Conservation (phyloP, 1,284 basidiomycete species). For the Austropuccinia psidii region DNA sequence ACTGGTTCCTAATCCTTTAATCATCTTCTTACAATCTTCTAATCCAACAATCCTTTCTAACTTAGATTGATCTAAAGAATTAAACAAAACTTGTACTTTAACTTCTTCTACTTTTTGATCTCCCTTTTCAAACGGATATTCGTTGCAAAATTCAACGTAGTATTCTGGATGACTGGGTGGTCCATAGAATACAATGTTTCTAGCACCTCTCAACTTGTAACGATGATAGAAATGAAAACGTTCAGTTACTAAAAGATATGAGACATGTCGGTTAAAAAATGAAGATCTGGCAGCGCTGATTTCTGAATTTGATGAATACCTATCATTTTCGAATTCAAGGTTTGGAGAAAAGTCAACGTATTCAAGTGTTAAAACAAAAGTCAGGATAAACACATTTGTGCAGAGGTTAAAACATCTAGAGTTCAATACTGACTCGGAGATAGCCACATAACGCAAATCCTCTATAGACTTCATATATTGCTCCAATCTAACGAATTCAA, state of each 20-base stretch:
- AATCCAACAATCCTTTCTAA: constrained; percentile 68
- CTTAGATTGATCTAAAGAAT: constrained; percentile 68
- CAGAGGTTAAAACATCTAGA: no score
- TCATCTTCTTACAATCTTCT: constrained; percentile 49
- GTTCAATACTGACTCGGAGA: constrained; percentile 74
- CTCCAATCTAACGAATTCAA: constrained; percentile 88
- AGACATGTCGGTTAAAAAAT: constrained; percentile 81
- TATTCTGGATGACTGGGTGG: constrained; percentile 83
- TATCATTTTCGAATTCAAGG: constrained; percentile 45
- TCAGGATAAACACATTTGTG: no score
- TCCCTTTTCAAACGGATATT: constrained; percentile 17
- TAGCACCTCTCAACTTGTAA: constrained; percentile 73
- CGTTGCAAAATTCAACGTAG: constrained; percentile 69
- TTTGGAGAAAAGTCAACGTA: no score
- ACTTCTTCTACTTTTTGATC: constrained; percentile 54
- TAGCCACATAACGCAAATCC: constrained; percentile 62
- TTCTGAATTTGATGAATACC: constrained; percentile 85
- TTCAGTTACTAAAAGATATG: constrained; percentile 84
- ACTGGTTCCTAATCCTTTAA: constrained; percentile 46
- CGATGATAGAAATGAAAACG: constrained; percentile 96
- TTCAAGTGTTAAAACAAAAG: no score
- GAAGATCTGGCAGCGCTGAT: constrained; percentile 84
- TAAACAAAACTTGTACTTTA: constrained; percentile 49
- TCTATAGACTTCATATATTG: constrained; percentile 67
- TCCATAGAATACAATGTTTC: constrained; percentile 85